Base-by-base conservation (phyloP, 1,139 yeast genomes). In the Yarrowia galli region DNA sequence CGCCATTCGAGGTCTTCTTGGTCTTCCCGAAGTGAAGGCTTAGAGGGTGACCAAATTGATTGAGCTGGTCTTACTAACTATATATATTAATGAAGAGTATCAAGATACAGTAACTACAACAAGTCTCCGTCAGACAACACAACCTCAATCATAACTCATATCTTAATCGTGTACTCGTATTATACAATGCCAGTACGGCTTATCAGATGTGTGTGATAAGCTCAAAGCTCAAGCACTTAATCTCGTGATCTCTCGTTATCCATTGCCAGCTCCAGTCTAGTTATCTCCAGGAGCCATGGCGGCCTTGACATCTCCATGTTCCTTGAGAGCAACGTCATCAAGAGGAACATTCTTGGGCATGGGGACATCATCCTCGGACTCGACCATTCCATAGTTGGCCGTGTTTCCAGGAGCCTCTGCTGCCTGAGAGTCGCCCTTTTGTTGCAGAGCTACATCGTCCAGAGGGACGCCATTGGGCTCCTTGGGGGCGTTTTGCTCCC, bases 201-300 rank as follows among this genome's bases (percentile, higher is more conserved):
- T 20, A 6, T 20, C 25, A 43, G 23, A 20, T 43, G 25, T 13
- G 22, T 18, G 32, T 28, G 32, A 28, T 28, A 28, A 28, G 32
- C 32, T 28, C 32, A 28, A 28, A 28, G 32, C 32, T 28, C 22
- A 43, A 43, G 48, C 23, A n/a, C n/a, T n/a, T n/a, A n/a, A n/a
- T 42, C 45, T 28, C 32, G 8, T 28, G 10, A 28, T 28, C 23
- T 18, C 23, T 18, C 23, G 6, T 20, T 23, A 42, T 1, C 7
- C 45, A n/a, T 22, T 42, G 28, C 54, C 28, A 15, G 12, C 28
- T 10, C 20, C 25, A n/a, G 20, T 16, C 53, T 54, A 58, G 28
- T 58, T 18, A 28, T 58, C 64, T 32, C 64, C 64, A 20, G 64
- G 64, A 18, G 64, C 64, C 64, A 58, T 58, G n/a, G 64, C 64